Evolutionary conservation across 2,329 filamentous ascomycete species (phyloP), one percentile per base, ranked within the genome.

Genomic region (Ophiostoma montium): DNA sequence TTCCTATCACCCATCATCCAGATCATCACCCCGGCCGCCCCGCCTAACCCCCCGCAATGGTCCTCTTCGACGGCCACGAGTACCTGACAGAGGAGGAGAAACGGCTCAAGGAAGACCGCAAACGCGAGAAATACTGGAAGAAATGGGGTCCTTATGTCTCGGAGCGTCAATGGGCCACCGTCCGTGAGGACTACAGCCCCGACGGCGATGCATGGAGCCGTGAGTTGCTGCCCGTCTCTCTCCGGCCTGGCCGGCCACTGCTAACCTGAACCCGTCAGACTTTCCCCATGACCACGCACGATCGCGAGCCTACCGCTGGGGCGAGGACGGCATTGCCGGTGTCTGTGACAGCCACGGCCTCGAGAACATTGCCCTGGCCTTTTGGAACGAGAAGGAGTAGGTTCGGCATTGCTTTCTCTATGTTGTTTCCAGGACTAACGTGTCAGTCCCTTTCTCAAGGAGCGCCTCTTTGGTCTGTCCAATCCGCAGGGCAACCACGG

Each of bases 401-500:
- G 66, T 59, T n/a, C 35, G 3, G n/a, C 10, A 46, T 16, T n/a
- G 5, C 3, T 3, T 13, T 3, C 15, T 19, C 2, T 6, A 7
- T 5, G 3, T n/a, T 15, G 38, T 4, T 6, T 9, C 27, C 5
- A 35, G 43, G 16, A 51, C 70, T 78, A 62, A 77, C 62, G 47
- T 43, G 18, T 23, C 57, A 94, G 88, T 64, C 84, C 87, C 50
- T 94, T 90, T 62, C 73, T 96, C 59, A 96, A 96, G 67, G 92
- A 96, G 66, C 82, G 92, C 55, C 76, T 96, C 5, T 96, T 95
- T 62, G 90, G 90, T 49, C 73, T 96, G 49, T 95, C 90, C 46
- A 96, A 96, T 63, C 89, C 90, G 3, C 87, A 96, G 67, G 90
- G 90, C 57, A 95, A 95, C 61, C 92, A 96, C 68, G 92, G 92